Evolutionary conservation across 1,284 basidiomycete species (phyloP), one percentile per base, ranked within the genome.

Genomic region (Austroboletus novae-zelandiae): DNA sequence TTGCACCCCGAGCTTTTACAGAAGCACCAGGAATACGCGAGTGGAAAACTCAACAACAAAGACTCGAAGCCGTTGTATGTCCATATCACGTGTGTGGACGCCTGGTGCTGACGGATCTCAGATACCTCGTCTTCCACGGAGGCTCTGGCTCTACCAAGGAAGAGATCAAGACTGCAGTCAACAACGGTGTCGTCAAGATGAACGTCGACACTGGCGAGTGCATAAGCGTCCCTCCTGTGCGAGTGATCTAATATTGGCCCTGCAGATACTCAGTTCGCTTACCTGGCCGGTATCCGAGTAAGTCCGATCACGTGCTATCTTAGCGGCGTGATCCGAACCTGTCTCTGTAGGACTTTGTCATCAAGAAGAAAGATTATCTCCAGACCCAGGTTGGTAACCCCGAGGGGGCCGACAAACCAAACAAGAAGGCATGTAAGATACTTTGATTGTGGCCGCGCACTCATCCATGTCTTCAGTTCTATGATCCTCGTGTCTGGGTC

Each of bases 61-160:
- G 72, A 83, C n/a, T n/a, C n/a, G 61, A 84, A 92, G 74, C 94
- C 95, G 64, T 76, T 97, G 88, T 94, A 60, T 67, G 86, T 75
- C 9, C n/a, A 13, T 37, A 51, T 46, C 37, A 35, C 42, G 14
- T 10, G 9, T 15, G 40, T 9, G 41, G 18, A 18, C 3, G 5
- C 6, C n/a, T 23, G 15, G 20, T 34, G 7, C 41, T 52, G 27
- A 60, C 9, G 6, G 5, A 7, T 30, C 15, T 7, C 56, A 92
- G 90, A 63, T 98, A 89, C 86, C 91, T 99, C 56, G 97, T 99
- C 74, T 99, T 99, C 94, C 97, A 99, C 79, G 97, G 97, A 74
- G 97, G 97, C 61, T 98, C 96, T 51, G 97, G 97, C 52, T 98
- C 96, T 35, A 87, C 89, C 64, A 95, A 96, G 78, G 88, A 97